A percentile compares a stretch with the other conserved stretches of the same genome.
These are phyloP conservation scores for Corynascus novoguineensis DNA, from an alignment of 495 filamentous ascomycete species.

Conservation along the genomic window DNA sequence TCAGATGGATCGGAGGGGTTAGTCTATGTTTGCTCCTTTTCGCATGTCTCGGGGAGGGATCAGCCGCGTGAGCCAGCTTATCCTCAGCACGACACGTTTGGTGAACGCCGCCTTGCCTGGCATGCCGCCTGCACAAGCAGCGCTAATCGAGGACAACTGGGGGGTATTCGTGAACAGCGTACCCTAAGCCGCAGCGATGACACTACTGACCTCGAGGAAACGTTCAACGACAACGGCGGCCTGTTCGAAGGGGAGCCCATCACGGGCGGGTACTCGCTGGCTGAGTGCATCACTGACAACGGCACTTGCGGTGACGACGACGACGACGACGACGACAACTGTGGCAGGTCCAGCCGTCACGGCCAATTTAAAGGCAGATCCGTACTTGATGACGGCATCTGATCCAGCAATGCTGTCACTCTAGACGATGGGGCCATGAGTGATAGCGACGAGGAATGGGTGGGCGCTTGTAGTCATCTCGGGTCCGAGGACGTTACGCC, in stretches of 20 bases:
- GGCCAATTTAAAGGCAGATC: no score
- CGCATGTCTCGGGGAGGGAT: background rate
- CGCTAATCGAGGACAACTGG: background rate
- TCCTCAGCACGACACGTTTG: background rate
- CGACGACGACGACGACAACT: background rate
- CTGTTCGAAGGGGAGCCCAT: background rate
- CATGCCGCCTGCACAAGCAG: background rate
- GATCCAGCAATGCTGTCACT: no score
- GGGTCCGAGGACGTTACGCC: no score
- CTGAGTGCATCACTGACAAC: no score
- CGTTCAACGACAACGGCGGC: background rate
- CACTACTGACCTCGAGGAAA: background rate
- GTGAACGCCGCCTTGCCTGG: background rate
- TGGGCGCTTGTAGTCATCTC: no score
- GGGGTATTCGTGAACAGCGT: background rate
- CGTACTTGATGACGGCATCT: no score
- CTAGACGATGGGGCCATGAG: no score
- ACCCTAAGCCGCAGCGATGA: background rate
- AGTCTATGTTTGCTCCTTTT: background rate
- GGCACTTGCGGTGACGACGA: no score
- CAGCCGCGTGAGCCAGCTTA: background rate
- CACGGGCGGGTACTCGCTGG: background rate
- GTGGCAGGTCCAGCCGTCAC: no score
- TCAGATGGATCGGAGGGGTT: no score
- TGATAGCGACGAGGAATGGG: no score